Conservation (phyloP, 768 basidiomycete genomes). For the Rhodocollybia butyracea region DNA sequence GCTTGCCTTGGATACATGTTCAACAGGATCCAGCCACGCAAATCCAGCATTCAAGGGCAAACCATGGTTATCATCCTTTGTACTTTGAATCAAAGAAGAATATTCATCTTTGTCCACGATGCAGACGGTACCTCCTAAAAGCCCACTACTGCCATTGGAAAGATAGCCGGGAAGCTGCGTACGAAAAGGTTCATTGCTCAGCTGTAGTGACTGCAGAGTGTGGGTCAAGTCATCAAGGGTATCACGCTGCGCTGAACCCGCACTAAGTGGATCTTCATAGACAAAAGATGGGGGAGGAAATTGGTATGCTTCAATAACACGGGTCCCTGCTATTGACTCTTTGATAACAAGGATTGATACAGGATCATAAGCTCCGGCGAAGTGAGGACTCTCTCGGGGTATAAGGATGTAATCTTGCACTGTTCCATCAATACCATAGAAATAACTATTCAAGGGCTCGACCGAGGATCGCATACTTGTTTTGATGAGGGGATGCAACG, state of each 20-base stretch:
- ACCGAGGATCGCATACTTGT: conserved; percentile 65
- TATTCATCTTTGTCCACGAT: conserved; percentile 47
- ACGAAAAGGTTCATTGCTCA: conserved; percentile 33
- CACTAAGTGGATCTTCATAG: conserved; percentile 10
- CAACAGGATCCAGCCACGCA: conserved; percentile 55
- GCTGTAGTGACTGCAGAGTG: conserved; percentile 36
- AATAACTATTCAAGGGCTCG: conserved; percentile 41
- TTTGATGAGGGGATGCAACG: conserved; percentile 41
- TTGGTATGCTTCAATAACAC: conserved; percentile 58
- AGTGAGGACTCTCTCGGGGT: conserved; percentile 70
- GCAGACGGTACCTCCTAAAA: conserved; percentile 42
- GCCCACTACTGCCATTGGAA: conserved; percentile 31
- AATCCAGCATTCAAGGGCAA: conserved; percentile 49
- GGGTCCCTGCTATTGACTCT: conserved; percentile 43
- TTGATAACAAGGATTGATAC: conserved; percentile 61
- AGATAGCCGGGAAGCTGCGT: conserved; percentile 35
- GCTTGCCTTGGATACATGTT: conserved; percentile 54
- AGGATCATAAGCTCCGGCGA: conserved; percentile 64
- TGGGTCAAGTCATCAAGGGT: conserved; percentile 34
- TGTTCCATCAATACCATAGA: conserved; percentile 55
- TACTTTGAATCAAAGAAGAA: conserved; percentile 33
- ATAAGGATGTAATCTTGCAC: conserved; percentile 79
- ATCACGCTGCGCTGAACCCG: too few species aligned
- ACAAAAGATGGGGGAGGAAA: conserved; percentile 64
- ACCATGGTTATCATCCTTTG: conserved; percentile 13